Percentiles rank a stretch among this genome's conserved stretches.
These are phyloP conservation scores for Komagataella kurtzmanii DNA, from an alignment of 805 yeast species.

Conservation along the genomic window DNA sequence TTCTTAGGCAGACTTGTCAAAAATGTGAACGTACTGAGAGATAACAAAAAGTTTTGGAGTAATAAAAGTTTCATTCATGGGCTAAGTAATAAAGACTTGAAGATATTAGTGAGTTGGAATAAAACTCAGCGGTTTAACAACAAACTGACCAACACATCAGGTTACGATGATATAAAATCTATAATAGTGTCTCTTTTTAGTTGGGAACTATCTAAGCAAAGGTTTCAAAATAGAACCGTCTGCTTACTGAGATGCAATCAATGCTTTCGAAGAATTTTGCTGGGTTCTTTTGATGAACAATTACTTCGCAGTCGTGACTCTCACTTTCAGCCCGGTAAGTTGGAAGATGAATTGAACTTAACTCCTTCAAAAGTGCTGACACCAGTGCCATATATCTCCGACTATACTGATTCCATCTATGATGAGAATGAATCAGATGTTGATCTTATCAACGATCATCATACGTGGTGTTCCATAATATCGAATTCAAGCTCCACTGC, in stretches of 20 bases:
- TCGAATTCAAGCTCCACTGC: constrained; percentile 9
- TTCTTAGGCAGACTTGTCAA: constrained; percentile 8
- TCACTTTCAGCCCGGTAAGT: not conserved
- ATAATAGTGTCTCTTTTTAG: constrained; percentile 18
- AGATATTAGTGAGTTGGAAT: constrained; percentile 3
- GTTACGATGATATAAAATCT: constrained; percentile 2
- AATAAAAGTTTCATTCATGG: constrained; percentile 3
- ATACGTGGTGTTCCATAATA: constrained; percentile 17
- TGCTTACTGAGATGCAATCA: constrained; percentile 17
- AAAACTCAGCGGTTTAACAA: constrained; percentile 4
- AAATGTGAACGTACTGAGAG: constrained; percentile 6
- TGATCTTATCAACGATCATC: constrained; percentile 20
- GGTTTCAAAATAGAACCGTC: constrained; percentile 12
- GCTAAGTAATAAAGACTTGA: constrained; percentile 1
- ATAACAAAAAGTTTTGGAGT: constrained; percentile 3
- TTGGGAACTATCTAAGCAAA: constrained; percentile 20
- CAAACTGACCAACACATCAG: constrained; percentile 1
- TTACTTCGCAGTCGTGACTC: not conserved
- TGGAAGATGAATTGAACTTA: constrained; percentile 4
- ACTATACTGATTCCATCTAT: constrained; percentile 1
- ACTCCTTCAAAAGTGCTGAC: not conserved
- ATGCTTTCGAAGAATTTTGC: constrained; percentile 21
- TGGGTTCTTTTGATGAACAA: constrained; percentile 3
- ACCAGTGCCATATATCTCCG: not conserved
- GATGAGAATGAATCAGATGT: constrained; percentile 9